A percentile compares a stretch with the other conserved stretches of the same genome.
Evolutionary conservation across 306 rosid species (phyloP).

Genomic region (Dryas drummondii): DNA sequence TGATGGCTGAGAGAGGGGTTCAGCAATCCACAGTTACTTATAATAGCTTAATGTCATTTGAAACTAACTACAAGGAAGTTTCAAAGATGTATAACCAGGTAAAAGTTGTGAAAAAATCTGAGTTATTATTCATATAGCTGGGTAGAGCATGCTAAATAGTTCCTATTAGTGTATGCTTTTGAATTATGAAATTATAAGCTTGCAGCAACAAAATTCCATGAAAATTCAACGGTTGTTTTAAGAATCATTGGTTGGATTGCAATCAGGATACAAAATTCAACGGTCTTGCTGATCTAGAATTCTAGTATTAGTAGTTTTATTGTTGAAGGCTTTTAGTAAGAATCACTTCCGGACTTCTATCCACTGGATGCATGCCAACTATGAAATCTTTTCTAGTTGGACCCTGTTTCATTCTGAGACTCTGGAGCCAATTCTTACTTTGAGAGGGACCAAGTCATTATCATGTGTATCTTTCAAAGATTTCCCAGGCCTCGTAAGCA

Average conservation of each 20-base stretch:
- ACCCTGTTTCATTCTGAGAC: no score
- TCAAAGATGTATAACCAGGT: slow-evolving; percentile 91
- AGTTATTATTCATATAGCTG: slow-evolving; percentile 15
- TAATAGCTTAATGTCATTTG: slow-evolving; percentile 92
- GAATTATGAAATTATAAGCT: neutral
- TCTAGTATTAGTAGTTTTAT: neutral
- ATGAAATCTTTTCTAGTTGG: neutral
- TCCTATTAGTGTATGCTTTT: neutral
- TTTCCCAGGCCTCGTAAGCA: no score
- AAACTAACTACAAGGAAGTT: slow-evolving; percentile 87
- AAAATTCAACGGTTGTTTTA: no score
- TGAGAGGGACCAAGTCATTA: no score
- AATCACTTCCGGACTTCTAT: neutral
- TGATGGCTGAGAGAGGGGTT: slow-evolving; percentile 76
- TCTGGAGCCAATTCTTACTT: no score
- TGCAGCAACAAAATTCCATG: no score
- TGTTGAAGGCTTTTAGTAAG: neutral
- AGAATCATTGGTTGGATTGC: neutral
- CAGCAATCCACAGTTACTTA: slow-evolving; percentile 75
- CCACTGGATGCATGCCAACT: neutral
- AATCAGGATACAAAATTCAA: neutral
- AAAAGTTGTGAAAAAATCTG: slow-evolving; percentile 23
- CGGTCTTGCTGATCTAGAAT: neutral
- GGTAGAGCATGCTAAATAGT: neutral
- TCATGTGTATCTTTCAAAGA: no score